A percentile compares a stretch with the other conserved stretches of the same genome.
Conservation (phyloP, 441 rosid species). For the Daphne laureola region DNA sequence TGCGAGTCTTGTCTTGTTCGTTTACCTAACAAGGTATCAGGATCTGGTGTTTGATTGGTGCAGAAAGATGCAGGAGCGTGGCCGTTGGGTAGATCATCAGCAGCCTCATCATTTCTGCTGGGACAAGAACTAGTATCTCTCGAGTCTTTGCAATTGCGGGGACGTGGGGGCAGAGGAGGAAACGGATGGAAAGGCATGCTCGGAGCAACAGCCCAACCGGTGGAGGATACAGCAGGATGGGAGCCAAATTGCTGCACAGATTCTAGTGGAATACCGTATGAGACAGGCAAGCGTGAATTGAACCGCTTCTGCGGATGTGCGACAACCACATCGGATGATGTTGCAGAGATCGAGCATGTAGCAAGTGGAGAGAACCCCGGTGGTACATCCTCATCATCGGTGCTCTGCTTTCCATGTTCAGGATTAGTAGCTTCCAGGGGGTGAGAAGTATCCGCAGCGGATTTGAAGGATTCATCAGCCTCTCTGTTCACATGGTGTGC, state of each 20-base stretch:
- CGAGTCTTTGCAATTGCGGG: constrained; percentile 33
- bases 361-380: constrained; percentile 64
- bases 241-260: constrained; percentile 54
- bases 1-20: constrained; percentile 42
- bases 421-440: constrained; percentile 22
- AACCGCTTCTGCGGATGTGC: constrained; percentile 62
- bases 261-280: constrained; percentile 79
- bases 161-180: constrained; percentile 81
- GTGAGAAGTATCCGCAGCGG: constrained; percentile 14
- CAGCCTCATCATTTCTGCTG: constrained; percentile 8
- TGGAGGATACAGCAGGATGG: constrained; percentile 33
- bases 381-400: constrained; percentile 56
- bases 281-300: constrained; percentile 53
- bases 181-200: constrained; percentile 85
- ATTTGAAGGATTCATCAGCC: constrained; percentile 17
- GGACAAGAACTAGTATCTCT: constrained; percentile 17
- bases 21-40: constrained; percentile 30
- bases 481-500: constrained; percentile 18
- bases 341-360: constrained; percentile 25
- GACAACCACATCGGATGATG: constrained; percentile 25
- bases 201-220: constrained; percentile 70
- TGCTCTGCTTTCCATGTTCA: constrained; percentile 23
- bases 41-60: constrained; percentile 22
- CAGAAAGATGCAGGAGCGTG: constrained; percentile 17
- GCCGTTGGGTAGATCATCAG: constrained; percentile 19